Evolutionary conservation across 2,329 filamentous ascomycete species (phyloP).

Genomic region (Ophiocordyceps unilateralis): DNA sequence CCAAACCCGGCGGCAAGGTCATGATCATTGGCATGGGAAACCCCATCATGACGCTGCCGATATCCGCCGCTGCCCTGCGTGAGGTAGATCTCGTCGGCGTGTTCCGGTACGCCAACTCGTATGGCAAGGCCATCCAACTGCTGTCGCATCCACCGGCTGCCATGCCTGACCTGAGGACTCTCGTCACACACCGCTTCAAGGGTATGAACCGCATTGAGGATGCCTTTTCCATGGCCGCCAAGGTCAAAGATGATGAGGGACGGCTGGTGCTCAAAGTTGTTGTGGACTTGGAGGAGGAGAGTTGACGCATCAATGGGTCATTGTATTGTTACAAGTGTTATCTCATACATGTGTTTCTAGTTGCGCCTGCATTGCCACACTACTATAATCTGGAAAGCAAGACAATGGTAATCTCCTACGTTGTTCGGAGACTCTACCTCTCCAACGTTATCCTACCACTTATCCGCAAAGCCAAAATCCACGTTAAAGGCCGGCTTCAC

Average conservation of each 20-base stretch:
- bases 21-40: slow-evolving; percentile 59
- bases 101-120: slow-evolving; percentile 62
- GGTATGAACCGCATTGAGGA: slow-evolving; percentile 45
- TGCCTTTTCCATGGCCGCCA: slow-evolving; percentile 57
- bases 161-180: slow-evolving; percentile 46
- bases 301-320: background rate
- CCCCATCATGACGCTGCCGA: slow-evolving; percentile 50
- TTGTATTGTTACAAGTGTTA: background rate
- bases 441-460: slow-evolving; percentile 13
- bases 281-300: slow-evolving; percentile 24
- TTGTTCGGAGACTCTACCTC: too few relatives aligned
- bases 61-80: slow-evolving; percentile 49
- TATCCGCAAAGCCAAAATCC: slow-evolving; percentile 58
- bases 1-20: slow-evolving; percentile 50
- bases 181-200: slow-evolving; percentile 54
- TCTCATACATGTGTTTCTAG: background rate
- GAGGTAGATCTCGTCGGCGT: slow-evolving; percentile 58
- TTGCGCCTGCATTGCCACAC: background rate
- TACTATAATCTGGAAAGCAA: too few relatives aligned
- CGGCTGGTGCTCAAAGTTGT: slow-evolving; percentile 63
- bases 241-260: slow-evolving; percentile 50
- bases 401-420: too few relatives aligned
- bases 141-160: slow-evolving; percentile 28
- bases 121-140: slow-evolving; percentile 36
- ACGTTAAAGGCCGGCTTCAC: slow-evolving; percentile 54